Conservation (phyloP, 2,329 filamentous ascomycete genomes). For the Trichoderma hamatum region DNA sequence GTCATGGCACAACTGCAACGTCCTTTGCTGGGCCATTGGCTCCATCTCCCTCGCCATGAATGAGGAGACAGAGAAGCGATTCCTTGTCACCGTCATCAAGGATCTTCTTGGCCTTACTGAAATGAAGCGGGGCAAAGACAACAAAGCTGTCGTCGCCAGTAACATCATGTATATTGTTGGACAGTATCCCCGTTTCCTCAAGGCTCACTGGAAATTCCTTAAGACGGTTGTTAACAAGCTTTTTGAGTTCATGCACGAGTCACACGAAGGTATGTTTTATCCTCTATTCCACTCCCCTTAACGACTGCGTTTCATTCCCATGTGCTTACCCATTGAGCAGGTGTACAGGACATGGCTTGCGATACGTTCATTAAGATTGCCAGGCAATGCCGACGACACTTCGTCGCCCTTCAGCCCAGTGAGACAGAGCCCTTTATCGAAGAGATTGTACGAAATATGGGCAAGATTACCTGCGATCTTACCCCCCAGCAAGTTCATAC, state of each 20-base stretch:
- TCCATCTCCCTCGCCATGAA: slow-evolving; percentile 99
- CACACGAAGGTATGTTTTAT: slow-evolving; percentile 74
- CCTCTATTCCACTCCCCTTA: background rate
- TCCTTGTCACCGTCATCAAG: slow-evolving; percentile 98
- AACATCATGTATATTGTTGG: slow-evolving; percentile 99
- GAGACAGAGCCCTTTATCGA: slow-evolving; percentile 97
- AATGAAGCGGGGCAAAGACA: slow-evolving; percentile 99
- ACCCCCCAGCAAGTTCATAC: slow-evolving; percentile 97
- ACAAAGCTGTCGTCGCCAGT: slow-evolving; percentile 97
- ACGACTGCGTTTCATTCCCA: background rate
- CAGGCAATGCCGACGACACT: slow-evolving; percentile 95
- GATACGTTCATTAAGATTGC: slow-evolving; percentile 99
- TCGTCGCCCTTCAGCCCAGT: slow-evolving; percentile 91
- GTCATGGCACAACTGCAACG: slow-evolving; percentile 99
- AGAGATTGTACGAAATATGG: slow-evolving; percentile 94
- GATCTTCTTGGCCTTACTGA: slow-evolving; percentile 94
- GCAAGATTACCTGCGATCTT: slow-evolving; percentile 92
- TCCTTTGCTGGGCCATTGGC: slow-evolving; percentile 97
- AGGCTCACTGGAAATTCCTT: slow-evolving; percentile 99
- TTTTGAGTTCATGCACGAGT: slow-evolving; percentile 99
- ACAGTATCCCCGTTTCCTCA: slow-evolving; percentile 96
- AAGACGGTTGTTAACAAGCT: slow-evolving; percentile 99
- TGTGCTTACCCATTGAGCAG: slow-evolving; percentile 43
- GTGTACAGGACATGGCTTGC: slow-evolving; percentile 99
- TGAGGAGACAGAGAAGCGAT: slow-evolving; percentile 97